A percentile compares a stretch with the other conserved stretches of the same genome.
phyloP scores from a whole-genome alignment of 305 asterid genomes.

The Plantago rigida region DNA sequence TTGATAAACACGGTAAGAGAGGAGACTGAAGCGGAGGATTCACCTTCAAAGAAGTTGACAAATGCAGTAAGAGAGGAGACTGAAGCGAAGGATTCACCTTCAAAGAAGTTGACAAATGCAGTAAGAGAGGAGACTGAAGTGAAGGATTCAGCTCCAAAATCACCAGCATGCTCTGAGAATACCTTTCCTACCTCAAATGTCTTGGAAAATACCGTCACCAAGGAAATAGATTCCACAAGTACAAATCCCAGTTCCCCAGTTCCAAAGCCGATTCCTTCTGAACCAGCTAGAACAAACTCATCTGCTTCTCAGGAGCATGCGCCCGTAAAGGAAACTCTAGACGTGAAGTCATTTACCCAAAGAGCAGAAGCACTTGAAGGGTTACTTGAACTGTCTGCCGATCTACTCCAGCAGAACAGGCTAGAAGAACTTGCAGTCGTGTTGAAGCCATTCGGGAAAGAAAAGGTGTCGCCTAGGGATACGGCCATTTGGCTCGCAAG shows the following conservation, averaged over 20 bases:
- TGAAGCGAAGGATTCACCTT: slow-evolving; percentile 31
- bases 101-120: slow-evolving; percentile 39
- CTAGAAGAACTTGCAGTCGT: slow-evolving; percentile 82
- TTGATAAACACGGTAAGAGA: slow-evolving; percentile 43
- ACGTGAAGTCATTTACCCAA: slow-evolving; percentile 70
- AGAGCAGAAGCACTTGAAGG: slow-evolving; percentile 99
- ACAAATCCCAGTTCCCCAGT: slow-evolving; percentile 26
- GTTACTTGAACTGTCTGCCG: slow-evolving; percentile 82
- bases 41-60: slow-evolving; percentile 35
- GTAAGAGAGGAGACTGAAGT: slow-evolving; percentile 39
- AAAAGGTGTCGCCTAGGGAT: slow-evolving; percentile 94
- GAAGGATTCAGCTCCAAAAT: slow-evolving; percentile 28
- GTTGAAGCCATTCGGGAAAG: slow-evolving; percentile 83
- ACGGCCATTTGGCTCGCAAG: slow-evolving; percentile 96
- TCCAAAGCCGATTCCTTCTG: slow-evolving; percentile 33
- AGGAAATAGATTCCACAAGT: slow-evolving; percentile 45
- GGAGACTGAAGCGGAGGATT: slow-evolving; percentile 33
- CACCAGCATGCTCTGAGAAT: slow-evolving; percentile 25
- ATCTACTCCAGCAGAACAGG: slow-evolving; percentile 76
- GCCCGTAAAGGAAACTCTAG: slow-evolving; percentile 55
- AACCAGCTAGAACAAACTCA: slow-evolving; percentile 28
- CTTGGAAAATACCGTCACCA: slow-evolving; percentile 33
- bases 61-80: slow-evolving; percentile 41
- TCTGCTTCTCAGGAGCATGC: slow-evolving; percentile 36
- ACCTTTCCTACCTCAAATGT: slow-evolving; percentile 30